A percentile compares a stretch with the other conserved stretches of the same genome.
Evolutionary conservation across 495 filamentous ascomycete species (phyloP).

Genomic region (Neurospora hispaniola): DNA sequence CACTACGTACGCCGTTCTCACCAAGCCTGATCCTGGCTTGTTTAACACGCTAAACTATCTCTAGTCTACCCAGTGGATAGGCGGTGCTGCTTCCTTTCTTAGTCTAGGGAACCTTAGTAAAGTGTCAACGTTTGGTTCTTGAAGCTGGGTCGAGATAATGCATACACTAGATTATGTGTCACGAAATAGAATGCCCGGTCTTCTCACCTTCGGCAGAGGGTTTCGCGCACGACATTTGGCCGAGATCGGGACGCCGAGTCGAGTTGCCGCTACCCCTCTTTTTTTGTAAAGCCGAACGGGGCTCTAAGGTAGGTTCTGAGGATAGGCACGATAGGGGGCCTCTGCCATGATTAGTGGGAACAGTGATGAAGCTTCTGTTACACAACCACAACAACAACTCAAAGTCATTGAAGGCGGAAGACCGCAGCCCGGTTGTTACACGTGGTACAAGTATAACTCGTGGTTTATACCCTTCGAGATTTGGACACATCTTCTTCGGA

Average conservation of each 20-base stretch:
- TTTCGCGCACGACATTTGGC: neutral
- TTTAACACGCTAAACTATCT: no score
- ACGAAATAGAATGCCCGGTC: neutral
- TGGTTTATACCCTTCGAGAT: neutral
- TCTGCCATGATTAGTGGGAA: neutral
- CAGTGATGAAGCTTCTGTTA: neutral
- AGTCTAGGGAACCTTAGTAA: neutral
- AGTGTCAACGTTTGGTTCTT: neutral
- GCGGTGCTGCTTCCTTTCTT: no score
- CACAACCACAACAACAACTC: neutral
- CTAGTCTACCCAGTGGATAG: no score
- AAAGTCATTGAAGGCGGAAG: conserved; percentile 1
- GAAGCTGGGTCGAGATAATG: neutral
- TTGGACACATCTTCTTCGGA: neutral
- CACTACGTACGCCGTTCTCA: neutral
- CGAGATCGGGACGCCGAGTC: neutral
- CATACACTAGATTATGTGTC: neutral
- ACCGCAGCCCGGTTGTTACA: conserved; percentile 13
- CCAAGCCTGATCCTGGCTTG: neutral
- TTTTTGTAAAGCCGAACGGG: neutral
- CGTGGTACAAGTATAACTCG: conserved; percentile 16
- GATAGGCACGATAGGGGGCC: neutral
- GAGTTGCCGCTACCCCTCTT: neutral
- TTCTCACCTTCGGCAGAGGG: neutral
- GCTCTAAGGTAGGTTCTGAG: neutral